A percentile compares a stretch with the other conserved stretches of the same genome.
Evolutionary conservation across 352 stramenopile genomes (phyloP).

Genomic region (Phytophthora lateralis): DNA sequence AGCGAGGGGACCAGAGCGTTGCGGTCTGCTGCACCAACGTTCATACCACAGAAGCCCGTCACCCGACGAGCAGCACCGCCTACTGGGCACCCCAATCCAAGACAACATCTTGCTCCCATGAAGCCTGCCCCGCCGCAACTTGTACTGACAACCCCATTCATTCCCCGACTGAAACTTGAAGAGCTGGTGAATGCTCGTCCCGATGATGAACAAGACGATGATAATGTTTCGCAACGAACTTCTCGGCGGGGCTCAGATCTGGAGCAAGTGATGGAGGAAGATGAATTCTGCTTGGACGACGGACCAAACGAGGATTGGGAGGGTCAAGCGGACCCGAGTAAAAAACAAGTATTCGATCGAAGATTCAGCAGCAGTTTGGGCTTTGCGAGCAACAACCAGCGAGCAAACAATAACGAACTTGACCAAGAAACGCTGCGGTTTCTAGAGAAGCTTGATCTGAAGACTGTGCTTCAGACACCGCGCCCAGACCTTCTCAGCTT

Average conservation of each 20-base stretch:
- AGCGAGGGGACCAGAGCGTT: background rate
- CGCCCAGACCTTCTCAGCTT: conserved; percentile 60
- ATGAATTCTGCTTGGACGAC: conserved; percentile 27
- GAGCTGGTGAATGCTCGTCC: conserved; percentile 54
- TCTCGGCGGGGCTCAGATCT: conserved; percentile 21
- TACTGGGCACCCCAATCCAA: conserved; percentile 13
- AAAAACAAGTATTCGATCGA: conserved; percentile 3
- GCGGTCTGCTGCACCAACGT: background rate
- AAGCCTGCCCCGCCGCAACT: conserved; percentile 7
- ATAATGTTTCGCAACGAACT: conserved; percentile 8
- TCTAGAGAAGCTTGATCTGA: conserved; percentile 67
- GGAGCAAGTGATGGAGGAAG: conserved; percentile 29
- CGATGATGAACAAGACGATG: conserved; percentile 16
- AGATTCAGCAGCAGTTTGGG: conserved; percentile 11
- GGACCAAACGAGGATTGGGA: conserved; percentile 17
- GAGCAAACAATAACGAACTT: conserved; percentile 26
- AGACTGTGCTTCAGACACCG: conserved; percentile 61
- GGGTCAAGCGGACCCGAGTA: background rate
- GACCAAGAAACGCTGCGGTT: conserved; percentile 60
- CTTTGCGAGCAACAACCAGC: conserved; percentile 8
- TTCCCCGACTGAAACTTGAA: conserved; percentile 49
- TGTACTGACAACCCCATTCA: conserved; percentile 18
- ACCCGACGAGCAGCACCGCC: conserved; percentile 3
- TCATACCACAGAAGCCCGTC: conserved; percentile 28
- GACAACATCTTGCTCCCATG: conserved; percentile 18